These are phyloP conservation scores for Penicillium brasilianum DNA, from an alignment of 2,329 filamentous ascomycete species.

Conservation along the genomic window DNA sequence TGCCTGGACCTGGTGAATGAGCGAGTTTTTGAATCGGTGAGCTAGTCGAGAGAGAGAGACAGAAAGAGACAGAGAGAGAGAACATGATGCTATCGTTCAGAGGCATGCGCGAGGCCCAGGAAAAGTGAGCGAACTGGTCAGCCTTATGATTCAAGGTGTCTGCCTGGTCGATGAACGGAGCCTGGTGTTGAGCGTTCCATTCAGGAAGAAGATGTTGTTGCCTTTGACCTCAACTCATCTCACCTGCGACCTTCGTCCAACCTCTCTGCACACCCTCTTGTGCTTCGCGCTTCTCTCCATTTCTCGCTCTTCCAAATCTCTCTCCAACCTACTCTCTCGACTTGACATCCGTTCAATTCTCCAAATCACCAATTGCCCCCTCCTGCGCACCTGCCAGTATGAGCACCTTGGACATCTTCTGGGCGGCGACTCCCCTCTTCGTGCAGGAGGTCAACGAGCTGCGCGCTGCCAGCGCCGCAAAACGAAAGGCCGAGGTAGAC, in stretches of 20 bases:
- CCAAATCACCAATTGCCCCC: background rate
- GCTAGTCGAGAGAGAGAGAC: background rate
- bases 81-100: background rate
- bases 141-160: background rate
- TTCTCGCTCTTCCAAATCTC: background rate
- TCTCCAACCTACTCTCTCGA: background rate
- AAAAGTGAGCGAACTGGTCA: background rate
- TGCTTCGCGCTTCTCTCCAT: background rate
- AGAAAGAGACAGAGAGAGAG: background rate
- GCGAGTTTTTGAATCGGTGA: background rate
- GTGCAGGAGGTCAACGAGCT: constrained; percentile 29
- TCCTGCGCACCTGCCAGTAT: constrained; percentile 22
- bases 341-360: background rate
- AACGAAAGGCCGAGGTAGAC: background rate
- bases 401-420: constrained; percentile 34
- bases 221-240: background rate
- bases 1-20: background rate
- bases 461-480: constrained; percentile 30
- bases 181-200: background rate
- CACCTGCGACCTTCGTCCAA: background rate
- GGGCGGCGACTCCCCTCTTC: constrained; percentile 6
- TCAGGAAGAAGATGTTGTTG: background rate
- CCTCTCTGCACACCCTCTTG: background rate
- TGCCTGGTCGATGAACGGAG: background rate
- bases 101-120: background rate